Evolutionary conservation across 2,329 filamentous ascomycete species (phyloP).

Genomic region (Xylaria sp.): DNA sequence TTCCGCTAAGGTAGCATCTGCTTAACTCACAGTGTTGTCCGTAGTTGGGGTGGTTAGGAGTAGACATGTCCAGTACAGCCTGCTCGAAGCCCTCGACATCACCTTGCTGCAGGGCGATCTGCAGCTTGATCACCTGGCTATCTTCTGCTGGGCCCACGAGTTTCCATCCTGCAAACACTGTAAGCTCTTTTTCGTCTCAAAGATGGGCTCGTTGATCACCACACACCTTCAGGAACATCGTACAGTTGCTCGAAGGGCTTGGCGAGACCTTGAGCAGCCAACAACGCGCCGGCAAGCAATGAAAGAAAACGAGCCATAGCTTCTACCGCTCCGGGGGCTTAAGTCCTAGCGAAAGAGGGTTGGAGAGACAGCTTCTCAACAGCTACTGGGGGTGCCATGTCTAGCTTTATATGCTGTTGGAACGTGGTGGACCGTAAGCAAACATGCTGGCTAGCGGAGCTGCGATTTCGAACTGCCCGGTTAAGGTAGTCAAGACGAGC

Average conservation of each 20-base stretch:
- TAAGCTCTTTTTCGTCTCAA: constrained; percentile 13
- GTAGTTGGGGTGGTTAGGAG: constrained; percentile 29
- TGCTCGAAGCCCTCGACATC: constrained; percentile 32
- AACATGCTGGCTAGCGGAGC: constrained; percentile 1
- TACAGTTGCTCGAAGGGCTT: constrained; percentile 31
- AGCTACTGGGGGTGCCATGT: background rate
- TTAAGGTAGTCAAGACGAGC: constrained; percentile 20
- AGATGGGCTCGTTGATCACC: background rate
- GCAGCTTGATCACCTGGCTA: constrained; percentile 29
- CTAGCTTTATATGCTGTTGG: constrained; percentile 19
- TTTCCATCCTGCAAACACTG: constrained; percentile 29
- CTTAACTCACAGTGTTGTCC: constrained; percentile 30
- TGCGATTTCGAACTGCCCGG: constrained; percentile 15
- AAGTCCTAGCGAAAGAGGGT: constrained; percentile 39
- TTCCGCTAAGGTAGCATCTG: background rate
- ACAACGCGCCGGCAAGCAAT: constrained; percentile 26
- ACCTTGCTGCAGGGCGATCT: constrained; percentile 31
- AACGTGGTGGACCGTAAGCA: constrained; percentile 1
- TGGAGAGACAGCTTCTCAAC: background rate
- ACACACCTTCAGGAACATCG: constrained; percentile 29
- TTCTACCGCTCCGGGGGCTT: constrained; percentile 45
- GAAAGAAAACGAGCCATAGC: constrained; percentile 48
- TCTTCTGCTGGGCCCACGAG: constrained; percentile 30
- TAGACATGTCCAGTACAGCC: constrained; percentile 33
- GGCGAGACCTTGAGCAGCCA: constrained; percentile 31